phyloP scores from a whole-genome alignment of 2,329 filamentous ascomycete genomes.

The Rugonectria rugulosa region DNA sequence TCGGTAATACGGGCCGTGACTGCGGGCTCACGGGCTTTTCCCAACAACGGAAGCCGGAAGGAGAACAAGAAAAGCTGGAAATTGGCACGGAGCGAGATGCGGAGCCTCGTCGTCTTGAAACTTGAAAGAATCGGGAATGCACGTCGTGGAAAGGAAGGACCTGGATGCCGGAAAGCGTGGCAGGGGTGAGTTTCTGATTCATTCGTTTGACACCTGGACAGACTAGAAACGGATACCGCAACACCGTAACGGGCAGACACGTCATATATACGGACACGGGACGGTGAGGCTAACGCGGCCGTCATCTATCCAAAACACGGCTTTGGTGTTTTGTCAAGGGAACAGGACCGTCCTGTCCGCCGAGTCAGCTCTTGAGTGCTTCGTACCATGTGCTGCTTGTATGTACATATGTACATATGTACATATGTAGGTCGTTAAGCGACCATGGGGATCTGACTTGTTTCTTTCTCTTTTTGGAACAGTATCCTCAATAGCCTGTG shows the following conservation, averaged over 20 bases:
- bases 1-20: slow-evolving; percentile 29
- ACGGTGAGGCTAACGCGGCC: too few relatives aligned
- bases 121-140: slow-evolving; percentile 20
- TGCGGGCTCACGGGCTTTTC: slow-evolving; percentile 10
- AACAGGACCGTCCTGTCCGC: background rate
- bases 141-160: slow-evolving; percentile 5
- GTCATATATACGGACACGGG: too few relatives aligned
- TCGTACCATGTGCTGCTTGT: too few relatives aligned
- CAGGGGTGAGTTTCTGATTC: background rate
- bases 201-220: background rate
- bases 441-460: too few relatives aligned
- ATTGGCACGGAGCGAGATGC: slow-evolving; percentile 31
- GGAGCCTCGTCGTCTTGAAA: slow-evolving; percentile 2
- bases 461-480: too few relatives aligned
- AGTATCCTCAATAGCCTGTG: too few relatives aligned
- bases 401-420: too few relatives aligned
- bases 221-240: background rate
- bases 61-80: slow-evolving; percentile 23
- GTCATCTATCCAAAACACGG: background rate
- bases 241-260: background rate
- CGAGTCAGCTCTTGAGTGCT: background rate
- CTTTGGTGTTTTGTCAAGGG: background rate
- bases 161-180: slow-evolving; percentile 1
- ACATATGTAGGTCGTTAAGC: too few relatives aligned
- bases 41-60: slow-evolving; percentile 23